Evolutionary conservation across 2,329 filamentous ascomycete species (phyloP).

Genomic region (Phaeosphaeria sp.): DNA sequence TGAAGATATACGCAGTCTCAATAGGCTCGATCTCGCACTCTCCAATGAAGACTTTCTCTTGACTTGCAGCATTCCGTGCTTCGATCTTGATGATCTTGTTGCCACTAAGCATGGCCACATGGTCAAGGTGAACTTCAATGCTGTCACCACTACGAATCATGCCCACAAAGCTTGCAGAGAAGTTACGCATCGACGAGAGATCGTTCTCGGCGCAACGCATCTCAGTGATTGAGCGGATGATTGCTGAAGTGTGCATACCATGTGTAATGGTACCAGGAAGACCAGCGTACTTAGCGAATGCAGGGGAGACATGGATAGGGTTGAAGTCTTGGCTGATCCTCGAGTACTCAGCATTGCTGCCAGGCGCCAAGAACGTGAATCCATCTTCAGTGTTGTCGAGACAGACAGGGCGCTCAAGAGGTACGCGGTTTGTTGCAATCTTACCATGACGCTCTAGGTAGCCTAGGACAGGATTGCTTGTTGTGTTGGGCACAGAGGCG

Average conservation of each 20-base stretch:
- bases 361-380: slow-evolving; percentile 11
- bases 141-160: slow-evolving; percentile 48
- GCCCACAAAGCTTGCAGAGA: slow-evolving; percentile 39
- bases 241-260: slow-evolving; percentile 50
- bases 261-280: slow-evolving; percentile 51
- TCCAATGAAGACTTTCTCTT: slow-evolving; percentile 40
- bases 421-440: slow-evolving; percentile 4
- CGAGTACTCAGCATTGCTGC: slow-evolving; percentile 30
- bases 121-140: slow-evolving; percentile 38
- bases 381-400: slow-evolving; percentile 6
- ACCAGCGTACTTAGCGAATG: slow-evolving; percentile 44
- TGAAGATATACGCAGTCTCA: slow-evolving; percentile 49
- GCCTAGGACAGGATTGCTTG: slow-evolving; percentile 30
- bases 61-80: slow-evolving; percentile 35
- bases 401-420: slow-evolving; percentile 15
- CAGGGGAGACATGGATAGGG: slow-evolving; percentile 49
- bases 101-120: slow-evolving; percentile 45
- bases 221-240: slow-evolving; percentile 37
- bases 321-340: slow-evolving; percentile 49
- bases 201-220: slow-evolving; percentile 15
- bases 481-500: not conserved
- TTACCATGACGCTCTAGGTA: slow-evolving; percentile 29
- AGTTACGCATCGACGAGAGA: slow-evolving; percentile 31
- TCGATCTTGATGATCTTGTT: slow-evolving; percentile 22
- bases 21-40: slow-evolving; percentile 40